Percentiles rank a stretch among this genome's conserved stretches.
These are phyloP conservation scores for Chrysanthemum lavandulifolium DNA, from an alignment of 129 eudicot species.

Conservation along the genomic window DNA sequence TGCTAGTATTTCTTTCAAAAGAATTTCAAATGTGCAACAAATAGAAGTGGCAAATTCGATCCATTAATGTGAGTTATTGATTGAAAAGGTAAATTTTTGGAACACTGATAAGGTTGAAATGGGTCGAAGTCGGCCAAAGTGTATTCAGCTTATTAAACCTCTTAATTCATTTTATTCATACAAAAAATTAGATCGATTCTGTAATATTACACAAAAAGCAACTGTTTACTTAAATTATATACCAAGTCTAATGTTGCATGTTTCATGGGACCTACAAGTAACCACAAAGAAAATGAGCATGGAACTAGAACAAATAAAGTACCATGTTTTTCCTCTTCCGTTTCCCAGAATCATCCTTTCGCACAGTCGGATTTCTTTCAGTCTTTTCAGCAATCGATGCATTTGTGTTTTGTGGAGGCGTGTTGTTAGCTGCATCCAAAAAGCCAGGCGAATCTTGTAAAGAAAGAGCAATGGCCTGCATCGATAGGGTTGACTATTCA, in stretches of 20 bases:
- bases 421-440: slow-evolving; percentile 33
- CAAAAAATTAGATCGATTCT: background rate
- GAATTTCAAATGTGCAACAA: slow-evolving; percentile 4
- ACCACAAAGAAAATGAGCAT: background rate
- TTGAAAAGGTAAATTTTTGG: background rate
- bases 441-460: slow-evolving; percentile 64
- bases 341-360: slow-evolving; percentile 51
- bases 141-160: background rate
- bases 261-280: slow-evolving; percentile 6
- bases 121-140: background rate
- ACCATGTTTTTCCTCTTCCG: slow-evolving; percentile 69
- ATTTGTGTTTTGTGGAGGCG: slow-evolving; percentile 35
- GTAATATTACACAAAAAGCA: background rate
- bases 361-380: slow-evolving; percentile 30
- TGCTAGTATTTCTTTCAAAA: background rate
- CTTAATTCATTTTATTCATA: background rate
- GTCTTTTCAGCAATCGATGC: slow-evolving; percentile 12
- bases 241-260: slow-evolving; percentile 11
- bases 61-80: background rate
- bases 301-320: slow-evolving; percentile 2
- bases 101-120: background rate
- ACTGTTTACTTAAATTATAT: slow-evolving; percentile 7
- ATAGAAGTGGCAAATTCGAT: background rate
- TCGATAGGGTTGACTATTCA: slow-evolving; percentile 2
- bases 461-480: slow-evolving; percentile 96